Evolutionary conservation across 352 stramenopile species (phyloP).

Genomic region (Pythium utonaiense): DNA sequence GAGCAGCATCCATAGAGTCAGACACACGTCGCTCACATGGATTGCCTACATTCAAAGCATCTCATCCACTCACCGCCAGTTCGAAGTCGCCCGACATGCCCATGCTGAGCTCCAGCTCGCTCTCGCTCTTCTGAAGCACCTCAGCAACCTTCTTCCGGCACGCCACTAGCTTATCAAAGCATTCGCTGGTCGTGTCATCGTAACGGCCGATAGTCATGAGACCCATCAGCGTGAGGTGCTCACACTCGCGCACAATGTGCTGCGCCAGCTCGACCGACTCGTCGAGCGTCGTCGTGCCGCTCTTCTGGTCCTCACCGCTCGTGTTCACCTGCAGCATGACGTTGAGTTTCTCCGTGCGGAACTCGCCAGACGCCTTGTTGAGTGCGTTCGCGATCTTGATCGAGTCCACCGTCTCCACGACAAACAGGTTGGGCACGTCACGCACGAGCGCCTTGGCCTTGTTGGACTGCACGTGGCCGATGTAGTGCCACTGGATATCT

Average conservation of each 20-base stretch:
- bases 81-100: slow-evolving; percentile 99
- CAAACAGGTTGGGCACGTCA: slow-evolving; percentile 90
- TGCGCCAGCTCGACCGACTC: slow-evolving; percentile 75
- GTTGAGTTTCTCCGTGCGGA: slow-evolving; percentile 72
- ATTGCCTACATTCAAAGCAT: too few relatives aligned
- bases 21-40: too few relatives aligned
- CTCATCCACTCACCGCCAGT: slow-evolving; percentile 77
- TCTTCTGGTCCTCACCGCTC: slow-evolving; percentile 97
- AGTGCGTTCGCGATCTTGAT: slow-evolving; percentile 97
- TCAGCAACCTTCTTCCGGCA: slow-evolving; percentile 71
- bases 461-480: slow-evolving; percentile 98
- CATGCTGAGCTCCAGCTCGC: slow-evolving; percentile 95
- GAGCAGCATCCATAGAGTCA: slow-evolving; percentile 1
- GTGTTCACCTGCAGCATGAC: slow-evolving; percentile 99
- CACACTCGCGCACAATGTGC: slow-evolving; percentile 90
- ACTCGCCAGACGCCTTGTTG: slow-evolving; percentile 80
- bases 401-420: slow-evolving; percentile 96
- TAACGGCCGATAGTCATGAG: slow-evolving; percentile 99
- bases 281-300: slow-evolving; percentile 75
- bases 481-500: slow-evolving; percentile 97
- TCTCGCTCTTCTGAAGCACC: slow-evolving; percentile 52
- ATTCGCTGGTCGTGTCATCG: slow-evolving; percentile 88
- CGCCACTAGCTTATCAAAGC: slow-evolving; percentile 87
- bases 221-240: slow-evolving; percentile 91
- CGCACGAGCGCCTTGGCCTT: slow-evolving; percentile 93